phyloP scores from a whole-genome alignment of 208 protist genomes.

The Leishmania tropica region DNA sequence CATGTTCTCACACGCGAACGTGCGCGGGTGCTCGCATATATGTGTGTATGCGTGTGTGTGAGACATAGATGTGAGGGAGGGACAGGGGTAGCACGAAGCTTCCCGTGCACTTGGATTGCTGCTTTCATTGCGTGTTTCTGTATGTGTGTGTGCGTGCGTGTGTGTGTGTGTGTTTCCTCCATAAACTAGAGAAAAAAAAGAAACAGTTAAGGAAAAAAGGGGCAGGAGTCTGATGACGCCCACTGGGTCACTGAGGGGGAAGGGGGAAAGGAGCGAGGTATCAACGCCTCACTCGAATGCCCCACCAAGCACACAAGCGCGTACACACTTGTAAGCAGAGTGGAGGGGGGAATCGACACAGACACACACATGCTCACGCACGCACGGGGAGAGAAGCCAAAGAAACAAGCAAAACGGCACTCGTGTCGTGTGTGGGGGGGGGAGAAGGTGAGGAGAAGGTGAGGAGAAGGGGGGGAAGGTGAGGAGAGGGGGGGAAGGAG shows the following conservation, averaged over 20 bases:
- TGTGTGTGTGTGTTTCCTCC: no score
- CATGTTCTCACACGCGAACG: no score
- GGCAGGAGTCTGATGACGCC: not conserved
- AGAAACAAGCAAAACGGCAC: conserved; percentile 2
- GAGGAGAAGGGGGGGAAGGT: not conserved
- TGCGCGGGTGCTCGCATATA: no score
- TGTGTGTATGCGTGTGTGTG: no score
- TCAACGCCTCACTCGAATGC: not conserved
- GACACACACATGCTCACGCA: not conserved
- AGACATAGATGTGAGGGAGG: no score
- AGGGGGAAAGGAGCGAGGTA: not conserved
- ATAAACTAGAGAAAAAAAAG: not conserved
- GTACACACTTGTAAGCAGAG: not conserved
- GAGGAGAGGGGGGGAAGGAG: not conserved
- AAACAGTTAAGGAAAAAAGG: not conserved
- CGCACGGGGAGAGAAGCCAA: conserved; percentile 3
- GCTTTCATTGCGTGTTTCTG: no score
- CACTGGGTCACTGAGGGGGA: not conserved
- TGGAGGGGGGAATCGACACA: not conserved
- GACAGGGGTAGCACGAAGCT: no score
- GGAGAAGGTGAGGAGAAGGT: not conserved
- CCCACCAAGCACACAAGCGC: conserved; percentile 1
- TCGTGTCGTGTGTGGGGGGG: no score
- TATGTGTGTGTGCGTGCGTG: no score
- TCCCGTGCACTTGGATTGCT: no score